These are phyloP conservation scores for Phialocephala sp. DNA, from an alignment of 2,329 filamentous ascomycete genomes.

Conservation along the genomic window DNA sequence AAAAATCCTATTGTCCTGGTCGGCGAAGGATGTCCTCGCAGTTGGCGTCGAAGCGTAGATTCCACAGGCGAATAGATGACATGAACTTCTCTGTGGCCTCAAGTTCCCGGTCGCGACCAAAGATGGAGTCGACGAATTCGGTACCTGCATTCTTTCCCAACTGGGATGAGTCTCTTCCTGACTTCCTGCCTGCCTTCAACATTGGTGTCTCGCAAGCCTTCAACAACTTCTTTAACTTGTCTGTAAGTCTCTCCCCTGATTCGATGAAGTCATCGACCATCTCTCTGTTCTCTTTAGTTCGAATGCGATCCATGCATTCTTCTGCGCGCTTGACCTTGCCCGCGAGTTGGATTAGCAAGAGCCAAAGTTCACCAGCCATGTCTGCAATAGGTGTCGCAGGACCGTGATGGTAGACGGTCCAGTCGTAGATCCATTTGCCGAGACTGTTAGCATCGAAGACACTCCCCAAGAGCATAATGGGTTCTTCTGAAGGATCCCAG, in stretches of 20 bases:
- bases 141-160: constrained; percentile 92
- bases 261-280: constrained; percentile 90
- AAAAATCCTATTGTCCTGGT: constrained; percentile 47
- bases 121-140: constrained; percentile 96
- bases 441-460: constrained; percentile 98
- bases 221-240: constrained; percentile 83
- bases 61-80: constrained; percentile 70
- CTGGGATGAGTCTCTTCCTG: constrained; percentile 66
- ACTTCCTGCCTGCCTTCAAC: constrained; percentile 85
- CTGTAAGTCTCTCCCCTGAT: constrained; percentile 84
- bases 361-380: constrained; percentile 93
- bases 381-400: constrained; percentile 84
- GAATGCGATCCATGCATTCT: constrained; percentile 75
- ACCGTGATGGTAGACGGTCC: constrained; percentile 92
- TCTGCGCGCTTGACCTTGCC: constrained; percentile 93
- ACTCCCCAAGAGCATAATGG: constrained; percentile 91
- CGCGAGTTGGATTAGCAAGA: constrained; percentile 89
- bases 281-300: constrained; percentile 74
- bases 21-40: constrained; percentile 83
- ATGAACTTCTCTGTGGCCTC: constrained; percentile 93
- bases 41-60: constrained; percentile 93
- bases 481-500: constrained; percentile 94
- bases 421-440: constrained; percentile 99
- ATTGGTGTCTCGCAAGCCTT: constrained; percentile 94
- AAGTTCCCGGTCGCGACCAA: constrained; percentile 88